Percentiles rank a stretch among this genome's conserved stretches.
These are phyloP conservation scores for Plasmodium yoelii DNA, from an alignment of 169 alveolate species.

Conservation along the genomic window DNA sequence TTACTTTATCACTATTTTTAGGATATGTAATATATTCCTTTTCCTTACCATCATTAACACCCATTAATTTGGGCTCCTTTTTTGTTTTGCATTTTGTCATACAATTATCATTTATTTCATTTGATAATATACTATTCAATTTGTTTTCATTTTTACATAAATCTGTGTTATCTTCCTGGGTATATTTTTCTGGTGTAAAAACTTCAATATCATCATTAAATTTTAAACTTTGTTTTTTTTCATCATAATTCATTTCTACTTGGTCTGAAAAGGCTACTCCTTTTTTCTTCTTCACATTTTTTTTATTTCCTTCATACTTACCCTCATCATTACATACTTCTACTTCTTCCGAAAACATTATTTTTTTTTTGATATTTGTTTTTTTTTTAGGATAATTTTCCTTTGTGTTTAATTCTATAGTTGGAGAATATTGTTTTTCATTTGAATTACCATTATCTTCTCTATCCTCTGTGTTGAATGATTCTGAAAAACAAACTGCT, in stretches of 20 bases:
- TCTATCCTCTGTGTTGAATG: not conserved
- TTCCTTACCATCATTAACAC: slow-evolving; percentile 2
- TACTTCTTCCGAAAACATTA: slow-evolving; percentile 55
- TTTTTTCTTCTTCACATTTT: slow-evolving; percentile 8
- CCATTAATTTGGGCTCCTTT: not conserved
- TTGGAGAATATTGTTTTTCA: not conserved
- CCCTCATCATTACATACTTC: slow-evolving; percentile 11
- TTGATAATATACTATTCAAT: not conserved
- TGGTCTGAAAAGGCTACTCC: slow-evolving; percentile 26
- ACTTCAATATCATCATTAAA: slow-evolving; percentile 11
- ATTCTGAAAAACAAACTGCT: slow-evolving; percentile 17
- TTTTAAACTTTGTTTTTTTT: slow-evolving; percentile 13
- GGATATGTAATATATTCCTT: not conserved
- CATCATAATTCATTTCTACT: slow-evolving; percentile 9
- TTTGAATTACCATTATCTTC: not conserved
- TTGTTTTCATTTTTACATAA: slow-evolving; percentile 3
- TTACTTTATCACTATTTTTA: not conserved
- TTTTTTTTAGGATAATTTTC: not conserved
- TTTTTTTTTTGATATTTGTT: slow-evolving; percentile 34
- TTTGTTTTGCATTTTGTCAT: not conserved
- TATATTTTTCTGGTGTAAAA: slow-evolving; percentile 1
- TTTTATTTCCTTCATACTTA: slow-evolving; percentile 9
- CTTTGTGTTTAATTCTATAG: slow-evolving; percentile 19
- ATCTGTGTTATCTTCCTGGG: not conserved
- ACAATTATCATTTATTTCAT: not conserved